phyloP scores from a whole-genome alignment of 352 stramenopile species.

The Pythium biforme region DNA sequence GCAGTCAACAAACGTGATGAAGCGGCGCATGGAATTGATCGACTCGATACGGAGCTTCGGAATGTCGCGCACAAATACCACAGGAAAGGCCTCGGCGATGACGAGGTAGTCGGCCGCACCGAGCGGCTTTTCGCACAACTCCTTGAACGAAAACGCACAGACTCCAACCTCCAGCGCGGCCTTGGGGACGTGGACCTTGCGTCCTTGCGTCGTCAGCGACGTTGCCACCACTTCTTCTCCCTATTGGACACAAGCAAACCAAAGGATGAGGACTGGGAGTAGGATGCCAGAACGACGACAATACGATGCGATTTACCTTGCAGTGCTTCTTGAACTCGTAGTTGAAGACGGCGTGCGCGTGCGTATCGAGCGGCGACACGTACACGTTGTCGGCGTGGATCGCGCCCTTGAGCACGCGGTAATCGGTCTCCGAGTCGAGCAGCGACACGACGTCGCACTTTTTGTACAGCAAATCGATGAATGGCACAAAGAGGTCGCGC shows the following conservation, averaged over 20 bases:
- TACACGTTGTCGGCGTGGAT: conserved; percentile 74
- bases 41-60: conserved; percentile 82
- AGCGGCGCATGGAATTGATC: conserved; percentile 92
- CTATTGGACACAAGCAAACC: neutral
- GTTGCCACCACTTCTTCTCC: conserved; percentile 50
- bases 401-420: conserved; percentile 69
- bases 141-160: conserved; percentile 93
- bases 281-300: neutral
- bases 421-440: conserved; percentile 78
- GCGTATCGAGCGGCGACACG: conserved; percentile 46
- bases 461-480: conserved; percentile 92
- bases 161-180: conserved; percentile 49
- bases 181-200: conserved; percentile 58
- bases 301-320: conserved; percentile 24
- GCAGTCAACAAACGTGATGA: conserved; percentile 98
- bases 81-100: conserved; percentile 83
- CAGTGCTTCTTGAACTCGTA: conserved; percentile 65
- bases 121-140: conserved; percentile 93
- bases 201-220: conserved; percentile 63
- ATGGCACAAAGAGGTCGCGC: conserved; percentile 94
- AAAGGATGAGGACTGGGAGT: neutral
- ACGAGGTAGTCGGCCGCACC: conserved; percentile 94
- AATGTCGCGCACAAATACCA: conserved; percentile 93
- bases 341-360: conserved; percentile 57
- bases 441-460: conserved; percentile 86